A percentile compares a stretch with the other conserved stretches of the same genome.
Conservation (phyloP, 2,329 filamentous ascomycete genomes). For the Didymella pinodella region DNA sequence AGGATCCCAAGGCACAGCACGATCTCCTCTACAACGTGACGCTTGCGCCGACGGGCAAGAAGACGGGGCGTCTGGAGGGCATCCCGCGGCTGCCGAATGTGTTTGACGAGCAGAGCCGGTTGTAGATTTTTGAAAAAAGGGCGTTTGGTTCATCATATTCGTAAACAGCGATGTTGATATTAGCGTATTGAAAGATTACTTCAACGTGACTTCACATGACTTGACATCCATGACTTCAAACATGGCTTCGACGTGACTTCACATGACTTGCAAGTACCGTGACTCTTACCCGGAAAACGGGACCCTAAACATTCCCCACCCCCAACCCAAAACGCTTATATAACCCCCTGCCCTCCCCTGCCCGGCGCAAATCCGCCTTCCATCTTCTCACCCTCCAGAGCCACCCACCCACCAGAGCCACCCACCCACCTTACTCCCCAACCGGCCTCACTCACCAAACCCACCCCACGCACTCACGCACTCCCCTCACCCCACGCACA, state of each 20-base stretch:
- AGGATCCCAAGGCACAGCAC: slow-evolving; percentile 62
- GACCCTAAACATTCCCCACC: no score
- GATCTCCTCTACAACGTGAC: slow-evolving; percentile 70
- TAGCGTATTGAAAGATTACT: slow-evolving; percentile 6
- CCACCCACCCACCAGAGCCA: no score
- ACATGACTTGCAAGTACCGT: no score
- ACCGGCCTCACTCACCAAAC: no score
- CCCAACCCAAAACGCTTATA: not conserved
- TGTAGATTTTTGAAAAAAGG: slow-evolving; percentile 26
- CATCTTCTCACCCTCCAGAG: no score
- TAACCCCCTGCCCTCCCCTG: not conserved
- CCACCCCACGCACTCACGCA: no score
- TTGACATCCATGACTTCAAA: no score
- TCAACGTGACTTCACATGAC: not conserved
- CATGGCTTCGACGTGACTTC: no score
- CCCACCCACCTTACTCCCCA: no score
- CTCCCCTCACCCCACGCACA: no score
- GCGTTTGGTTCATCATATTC: slow-evolving; percentile 23
- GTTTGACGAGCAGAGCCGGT: slow-evolving; percentile 33
- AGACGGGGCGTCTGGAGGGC: slow-evolving; percentile 43
- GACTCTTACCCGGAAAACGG: no score
- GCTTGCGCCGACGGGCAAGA: slow-evolving; percentile 56
- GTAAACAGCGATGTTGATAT: slow-evolving; percentile 24
- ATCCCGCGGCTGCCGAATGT: slow-evolving; percentile 44
- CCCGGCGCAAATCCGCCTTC: no score